Conservation (phyloP, 2,329 filamentous ascomycete species). For the Aspergillus udagawae region DNA sequence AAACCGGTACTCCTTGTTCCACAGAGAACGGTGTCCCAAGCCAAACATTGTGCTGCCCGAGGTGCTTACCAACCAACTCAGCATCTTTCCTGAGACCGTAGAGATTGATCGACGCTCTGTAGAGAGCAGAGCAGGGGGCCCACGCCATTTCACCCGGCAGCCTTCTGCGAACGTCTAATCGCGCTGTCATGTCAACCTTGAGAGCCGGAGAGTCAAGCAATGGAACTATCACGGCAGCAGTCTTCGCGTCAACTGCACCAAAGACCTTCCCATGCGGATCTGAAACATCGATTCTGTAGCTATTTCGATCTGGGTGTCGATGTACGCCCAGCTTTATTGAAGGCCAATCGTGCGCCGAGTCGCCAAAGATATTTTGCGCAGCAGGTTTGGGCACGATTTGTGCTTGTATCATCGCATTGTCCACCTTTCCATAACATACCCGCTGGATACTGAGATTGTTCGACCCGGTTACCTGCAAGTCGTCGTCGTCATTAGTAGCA, state of each 20-base stretch:
- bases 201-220: conserved; percentile 65
- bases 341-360: conserved; percentile 59
- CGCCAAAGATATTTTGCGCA: conserved; percentile 54
- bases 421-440: conserved; percentile 77
- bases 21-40: conserved; percentile 64
- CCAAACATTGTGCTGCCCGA: conserved; percentile 64
- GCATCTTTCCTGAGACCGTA: conserved; percentile 71
- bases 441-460: conserved; percentile 63
- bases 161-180: conserved; percentile 65
- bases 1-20: conserved; percentile 64
- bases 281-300: conserved; percentile 62
- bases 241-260: conserved; percentile 67
- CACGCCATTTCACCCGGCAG: conserved; percentile 62
- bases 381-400: conserved; percentile 66
- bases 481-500: conserved; percentile 31
- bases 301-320: conserved; percentile 53
- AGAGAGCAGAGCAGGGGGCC: conserved; percentile 55
- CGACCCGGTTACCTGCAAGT: conserved; percentile 45
- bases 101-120: conserved; percentile 68
- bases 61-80: conserved; percentile 61
- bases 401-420: conserved; percentile 63
- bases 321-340: conserved; percentile 69
- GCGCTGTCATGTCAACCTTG: conserved; percentile 67
- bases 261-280: conserved; percentile 71
- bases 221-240: conserved; percentile 64